phyloP scores from a whole-genome alignment of 2,329 filamentous ascomycete species.

The Domatiomyces globalis region DNA sequence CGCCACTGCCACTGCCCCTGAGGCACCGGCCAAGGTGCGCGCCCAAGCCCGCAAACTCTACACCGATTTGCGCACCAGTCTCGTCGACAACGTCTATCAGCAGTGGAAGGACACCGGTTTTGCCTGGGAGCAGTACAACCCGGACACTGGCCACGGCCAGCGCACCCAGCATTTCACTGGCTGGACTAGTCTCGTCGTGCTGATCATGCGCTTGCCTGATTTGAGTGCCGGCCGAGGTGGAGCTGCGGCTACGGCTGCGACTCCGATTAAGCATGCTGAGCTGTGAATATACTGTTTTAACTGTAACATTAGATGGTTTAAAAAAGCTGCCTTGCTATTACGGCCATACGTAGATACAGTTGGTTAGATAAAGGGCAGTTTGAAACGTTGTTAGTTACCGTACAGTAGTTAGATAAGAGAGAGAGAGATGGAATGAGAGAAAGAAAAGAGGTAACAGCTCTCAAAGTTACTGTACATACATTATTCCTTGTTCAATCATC shows the following conservation, averaged over 20 bases:
- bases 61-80: slow-evolving; percentile 59
- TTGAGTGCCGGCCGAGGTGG: slow-evolving; percentile 25
- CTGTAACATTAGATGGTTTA: background rate
- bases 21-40: slow-evolving; percentile 11
- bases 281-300: slow-evolving; percentile 1
- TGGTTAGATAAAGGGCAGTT: too few species aligned
- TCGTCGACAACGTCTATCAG: slow-evolving; percentile 77
- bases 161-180: slow-evolving; percentile 95
- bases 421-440: background rate
- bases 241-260: too few species aligned
- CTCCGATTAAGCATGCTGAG: slow-evolving; percentile 13
- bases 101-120: slow-evolving; percentile 87
- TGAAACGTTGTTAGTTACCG: too few species aligned
- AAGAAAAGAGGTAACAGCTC: background rate
- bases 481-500: slow-evolving; percentile 24
- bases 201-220: slow-evolving; percentile 68
- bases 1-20: slow-evolving; percentile 38
- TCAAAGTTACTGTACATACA: background rate
- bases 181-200: slow-evolving; percentile 96
- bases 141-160: slow-evolving; percentile 83
- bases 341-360: too few species aligned
- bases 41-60: slow-evolving; percentile 58
- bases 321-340: background rate
- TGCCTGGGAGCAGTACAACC: slow-evolving; percentile 97
- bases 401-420: background rate